A percentile compares a stretch with the other conserved stretches of the same genome.
These are phyloP conservation scores for Ottelia alismoides DNA, from an alignment of 106 monocot species.

Conservation along the genomic window DNA sequence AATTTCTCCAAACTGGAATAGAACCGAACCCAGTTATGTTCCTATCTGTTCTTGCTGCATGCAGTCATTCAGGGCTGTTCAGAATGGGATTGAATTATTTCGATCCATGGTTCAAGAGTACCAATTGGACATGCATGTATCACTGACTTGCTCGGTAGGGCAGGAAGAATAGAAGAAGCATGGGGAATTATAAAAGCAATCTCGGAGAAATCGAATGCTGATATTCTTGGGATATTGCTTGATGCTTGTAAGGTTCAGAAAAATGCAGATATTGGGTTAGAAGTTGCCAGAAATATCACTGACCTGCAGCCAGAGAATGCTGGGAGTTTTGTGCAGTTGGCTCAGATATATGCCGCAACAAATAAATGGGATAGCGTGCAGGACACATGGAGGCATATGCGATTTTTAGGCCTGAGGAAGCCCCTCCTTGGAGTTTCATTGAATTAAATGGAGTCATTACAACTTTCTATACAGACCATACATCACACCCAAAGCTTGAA, in stretches of 20 bases:
- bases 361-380: slow-evolving; percentile 47
- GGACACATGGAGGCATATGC: slow-evolving; percentile 39
- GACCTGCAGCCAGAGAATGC: slow-evolving; percentile 31
- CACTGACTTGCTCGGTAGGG: slow-evolving; percentile 24
- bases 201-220: slow-evolving; percentile 21
- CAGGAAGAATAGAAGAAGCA: slow-evolving; percentile 28
- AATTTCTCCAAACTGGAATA: slow-evolving; percentile 15
- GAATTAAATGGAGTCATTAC: slow-evolving; percentile 32
- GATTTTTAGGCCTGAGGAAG: slow-evolving; percentile 43
- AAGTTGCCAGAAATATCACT: slow-evolving; percentile 29
- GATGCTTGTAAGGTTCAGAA: slow-evolving; percentile 50
- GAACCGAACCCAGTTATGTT: slow-evolving; percentile 36
- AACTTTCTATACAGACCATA: slow-evolving; percentile 39
- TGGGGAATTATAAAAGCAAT: slow-evolving; percentile 11
- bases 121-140: slow-evolving; percentile 13
- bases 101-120: slow-evolving; percentile 23
- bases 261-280: slow-evolving; percentile 12
- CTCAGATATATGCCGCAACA: slow-evolving; percentile 37
- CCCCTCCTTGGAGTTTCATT: slow-evolving; percentile 70
- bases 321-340: slow-evolving; percentile 56
- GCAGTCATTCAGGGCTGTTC: slow-evolving; percentile 34
- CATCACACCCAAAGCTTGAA: slow-evolving; percentile 22
- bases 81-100: slow-evolving; percentile 18
- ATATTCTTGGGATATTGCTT: slow-evolving; percentile 60
- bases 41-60: slow-evolving; percentile 33